Evolutionary conservation across 1,284 basidiomycete genomes (phyloP).

Genomic region (Chalciporus piperatoides): DNA sequence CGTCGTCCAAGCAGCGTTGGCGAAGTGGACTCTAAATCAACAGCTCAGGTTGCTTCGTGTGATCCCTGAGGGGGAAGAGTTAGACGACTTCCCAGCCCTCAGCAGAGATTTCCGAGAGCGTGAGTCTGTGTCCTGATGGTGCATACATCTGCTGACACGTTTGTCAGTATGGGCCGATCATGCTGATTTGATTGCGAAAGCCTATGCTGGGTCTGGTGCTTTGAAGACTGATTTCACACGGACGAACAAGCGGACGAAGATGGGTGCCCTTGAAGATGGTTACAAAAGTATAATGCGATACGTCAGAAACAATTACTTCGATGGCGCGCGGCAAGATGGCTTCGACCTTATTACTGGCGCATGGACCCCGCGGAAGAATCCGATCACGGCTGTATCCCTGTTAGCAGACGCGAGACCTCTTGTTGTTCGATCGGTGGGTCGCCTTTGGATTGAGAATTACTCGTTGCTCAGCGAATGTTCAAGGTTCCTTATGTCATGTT

Average conservation of each 20-base stretch:
- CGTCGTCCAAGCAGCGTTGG: slow-evolving; percentile 88
- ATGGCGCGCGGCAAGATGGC: slow-evolving; percentile 89
- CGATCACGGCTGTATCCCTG: slow-evolving; percentile 60
- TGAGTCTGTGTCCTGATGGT: slow-evolving; percentile 40
- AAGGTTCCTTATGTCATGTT: slow-evolving; percentile 84
- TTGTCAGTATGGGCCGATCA: slow-evolving; percentile 94
- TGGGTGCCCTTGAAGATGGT: slow-evolving; percentile 83
- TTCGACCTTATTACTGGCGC: slow-evolving; percentile 93
- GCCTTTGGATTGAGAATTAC: slow-evolving; percentile 2
- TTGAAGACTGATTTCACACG: slow-evolving; percentile 97
- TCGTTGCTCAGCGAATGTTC: slow-evolving; percentile 10
- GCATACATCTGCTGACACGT: slow-evolving; percentile 7
- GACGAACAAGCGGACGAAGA: slow-evolving; percentile 84
- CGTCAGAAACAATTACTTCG: slow-evolving; percentile 96
- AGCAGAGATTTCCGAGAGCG: slow-evolving; percentile 86
- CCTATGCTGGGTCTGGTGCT: slow-evolving; percentile 94
- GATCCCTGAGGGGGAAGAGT: slow-evolving; percentile 59
- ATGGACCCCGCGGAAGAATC: slow-evolving; percentile 78
- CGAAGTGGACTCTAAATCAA: slow-evolving; percentile 77
- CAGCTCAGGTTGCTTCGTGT: slow-evolving; percentile 78
- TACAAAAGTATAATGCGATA: slow-evolving; percentile 87
- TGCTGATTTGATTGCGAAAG: slow-evolving; percentile 86
- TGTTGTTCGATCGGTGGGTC: slow-evolving; percentile 74
- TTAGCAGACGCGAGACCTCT: slow-evolving; percentile 79
- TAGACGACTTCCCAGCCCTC: slow-evolving; percentile 79